Evolutionary conservation across 352 stramenopile species (phyloP).

Genomic region (Pythium biforme): DNA sequence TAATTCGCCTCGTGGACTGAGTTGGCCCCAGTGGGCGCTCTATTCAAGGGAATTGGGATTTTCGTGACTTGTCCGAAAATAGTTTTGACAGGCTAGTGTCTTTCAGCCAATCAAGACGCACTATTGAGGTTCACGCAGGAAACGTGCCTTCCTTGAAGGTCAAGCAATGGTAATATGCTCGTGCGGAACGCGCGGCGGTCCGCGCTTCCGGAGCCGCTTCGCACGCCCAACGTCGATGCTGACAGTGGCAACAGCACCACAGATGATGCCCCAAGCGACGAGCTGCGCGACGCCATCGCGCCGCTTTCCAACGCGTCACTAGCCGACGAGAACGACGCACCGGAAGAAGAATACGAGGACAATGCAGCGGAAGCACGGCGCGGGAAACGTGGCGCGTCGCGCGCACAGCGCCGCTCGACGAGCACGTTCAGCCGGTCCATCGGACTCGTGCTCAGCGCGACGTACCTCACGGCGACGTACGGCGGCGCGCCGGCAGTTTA

Average conservation of each 20-base stretch:
- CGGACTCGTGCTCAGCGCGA: slow-evolving; percentile 40
- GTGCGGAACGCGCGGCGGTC: not conserved
- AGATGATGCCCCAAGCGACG: not conserved
- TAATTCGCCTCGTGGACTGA: too few species aligned
- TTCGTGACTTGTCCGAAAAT: too few species aligned
- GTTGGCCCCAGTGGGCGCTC: too few species aligned
- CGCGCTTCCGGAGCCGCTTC: not conserved
- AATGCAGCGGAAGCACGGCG: not conserved
- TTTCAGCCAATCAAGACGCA: slow-evolving; percentile 6
- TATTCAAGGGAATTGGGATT: too few species aligned
- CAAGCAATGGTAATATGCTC: slow-evolving; percentile 10
- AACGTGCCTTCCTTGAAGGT: not conserved
- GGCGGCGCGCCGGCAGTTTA: slow-evolving; percentile 61
- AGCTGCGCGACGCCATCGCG: slow-evolving; percentile 1
- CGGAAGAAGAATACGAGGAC: not conserved
- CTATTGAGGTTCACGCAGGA: not conserved
- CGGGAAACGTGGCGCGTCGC: not conserved
- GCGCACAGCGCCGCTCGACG: slow-evolving; percentile 12
- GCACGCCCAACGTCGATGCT: not conserved
- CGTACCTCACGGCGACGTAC: slow-evolving; percentile 54
- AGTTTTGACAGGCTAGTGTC: not conserved
- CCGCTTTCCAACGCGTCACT: slow-evolving; percentile 3
- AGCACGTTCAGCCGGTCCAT: slow-evolving; percentile 25
- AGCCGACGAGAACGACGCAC: not conserved
- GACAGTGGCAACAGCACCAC: not conserved